phyloP scores from a whole-genome alignment of 257 asterid species.

The Primulina huaijiensis region DNA sequence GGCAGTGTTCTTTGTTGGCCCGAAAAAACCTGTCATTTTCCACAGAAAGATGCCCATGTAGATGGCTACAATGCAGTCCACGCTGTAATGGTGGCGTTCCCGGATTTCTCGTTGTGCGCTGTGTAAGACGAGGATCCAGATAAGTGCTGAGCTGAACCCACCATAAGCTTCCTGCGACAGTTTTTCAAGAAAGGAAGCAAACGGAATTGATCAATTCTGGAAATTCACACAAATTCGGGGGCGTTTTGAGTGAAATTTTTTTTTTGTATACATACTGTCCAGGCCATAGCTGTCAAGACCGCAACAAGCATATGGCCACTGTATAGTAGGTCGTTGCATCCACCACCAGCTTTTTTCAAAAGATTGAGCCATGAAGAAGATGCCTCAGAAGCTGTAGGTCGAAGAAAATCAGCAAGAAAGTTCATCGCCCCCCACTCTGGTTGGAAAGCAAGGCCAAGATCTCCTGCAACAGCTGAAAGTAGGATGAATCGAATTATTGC shows the following conservation, averaged over 20 bases:
- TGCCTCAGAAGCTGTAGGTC: conserved; percentile 80
- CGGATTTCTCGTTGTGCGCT: conserved; percentile 94
- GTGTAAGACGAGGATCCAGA: conserved; percentile 83
- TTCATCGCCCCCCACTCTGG: conserved; percentile 94
- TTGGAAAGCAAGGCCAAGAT: conserved; percentile 43
- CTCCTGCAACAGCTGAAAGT: conserved; percentile 64
- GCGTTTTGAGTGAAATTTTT: not conserved
- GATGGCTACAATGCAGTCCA: conserved; percentile 77
- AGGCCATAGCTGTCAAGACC: conserved; percentile 95
- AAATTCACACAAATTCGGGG: not conserved
- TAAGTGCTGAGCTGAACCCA: conserved; percentile 66
- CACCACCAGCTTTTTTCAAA: conserved; percentile 86
- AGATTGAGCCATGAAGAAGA: conserved; percentile 71
- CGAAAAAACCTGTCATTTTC: conserved; percentile 70
- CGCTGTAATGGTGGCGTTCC: conserved; percentile 95
- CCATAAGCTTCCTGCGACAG: conserved; percentile 88
- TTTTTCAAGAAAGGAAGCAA: conserved; percentile 5
- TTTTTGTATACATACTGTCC: conserved; percentile 63
- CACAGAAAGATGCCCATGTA: conserved; percentile 90
- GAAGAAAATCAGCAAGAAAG: conserved; percentile 75
- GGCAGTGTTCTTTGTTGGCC: conserved; percentile 66
- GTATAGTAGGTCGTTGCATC: conserved; percentile 91
- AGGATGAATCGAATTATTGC: conserved; percentile 18
- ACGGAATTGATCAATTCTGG: not conserved
- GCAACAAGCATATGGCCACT: conserved; percentile 99